These are phyloP conservation scores for Sarocladium kiliense DNA, from an alignment of 2,329 filamentous ascomycete genomes.

Conservation along the genomic window DNA sequence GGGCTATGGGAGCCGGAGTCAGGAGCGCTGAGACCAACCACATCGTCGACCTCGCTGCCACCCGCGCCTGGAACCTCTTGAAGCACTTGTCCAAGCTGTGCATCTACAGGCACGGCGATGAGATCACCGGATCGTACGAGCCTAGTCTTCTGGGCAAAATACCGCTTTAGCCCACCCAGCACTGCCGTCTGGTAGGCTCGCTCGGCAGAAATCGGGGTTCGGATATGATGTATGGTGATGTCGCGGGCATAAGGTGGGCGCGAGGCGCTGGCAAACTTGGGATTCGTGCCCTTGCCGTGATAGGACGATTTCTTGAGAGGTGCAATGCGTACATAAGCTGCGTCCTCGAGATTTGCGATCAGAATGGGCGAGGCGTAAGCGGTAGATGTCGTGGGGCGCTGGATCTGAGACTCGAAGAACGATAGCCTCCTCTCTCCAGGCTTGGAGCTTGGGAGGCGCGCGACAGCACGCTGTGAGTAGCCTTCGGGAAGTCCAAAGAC, in stretches of 20 bases:
- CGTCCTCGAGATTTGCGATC: conserved; percentile 76
- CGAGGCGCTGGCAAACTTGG: conserved; percentile 49
- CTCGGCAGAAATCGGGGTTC: conserved; percentile 84
- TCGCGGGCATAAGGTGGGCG: conserved; percentile 62
- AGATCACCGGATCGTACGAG: conserved; percentile 84
- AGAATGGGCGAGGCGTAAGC: conserved; percentile 82
- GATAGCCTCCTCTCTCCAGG: conserved; percentile 48
- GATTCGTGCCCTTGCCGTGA: conserved; percentile 45
- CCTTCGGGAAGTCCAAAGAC: conserved; percentile 85
- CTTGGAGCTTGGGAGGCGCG: conserved; percentile 53
- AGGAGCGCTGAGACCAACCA: conserved; percentile 45
- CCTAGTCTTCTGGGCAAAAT: conserved; percentile 79
- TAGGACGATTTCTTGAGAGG: conserved; percentile 54
- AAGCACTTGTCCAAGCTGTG: conserved; percentile 73
- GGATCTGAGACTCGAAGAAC: conserved; percentile 65
- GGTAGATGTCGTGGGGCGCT: conserved; percentile 50
- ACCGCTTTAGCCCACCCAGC: conserved; percentile 78
- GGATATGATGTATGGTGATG: conserved; percentile 82
- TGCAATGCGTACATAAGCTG: conserved; percentile 74
- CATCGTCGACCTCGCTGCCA: conserved; percentile 68
- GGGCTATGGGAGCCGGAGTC: conserved; percentile 18
- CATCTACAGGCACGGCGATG: conserved; percentile 84
- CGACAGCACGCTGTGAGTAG: conserved; percentile 56
- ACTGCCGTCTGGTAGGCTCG: conserved; percentile 79
- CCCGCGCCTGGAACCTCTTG: conserved; percentile 63